Percentiles rank a stretch among this genome's conserved stretches.
Conservation (phyloP, 2,329 filamentous ascomycete species). For the Alternaria consortialis region DNA sequence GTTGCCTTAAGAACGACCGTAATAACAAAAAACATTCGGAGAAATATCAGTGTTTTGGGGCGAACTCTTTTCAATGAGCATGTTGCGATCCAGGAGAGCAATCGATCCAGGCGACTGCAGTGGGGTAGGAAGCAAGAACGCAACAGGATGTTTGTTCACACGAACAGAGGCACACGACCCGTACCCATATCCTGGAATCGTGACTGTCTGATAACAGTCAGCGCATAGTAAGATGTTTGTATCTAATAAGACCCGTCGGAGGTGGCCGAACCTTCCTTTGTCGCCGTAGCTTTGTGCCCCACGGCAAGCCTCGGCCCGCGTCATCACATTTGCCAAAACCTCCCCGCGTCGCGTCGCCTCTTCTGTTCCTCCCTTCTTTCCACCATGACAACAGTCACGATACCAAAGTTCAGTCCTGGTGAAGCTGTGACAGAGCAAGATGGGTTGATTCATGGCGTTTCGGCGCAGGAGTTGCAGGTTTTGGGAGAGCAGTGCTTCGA, state of each 20-base stretch:
- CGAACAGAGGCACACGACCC: not conserved
- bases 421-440: slow-evolving; percentile 48
- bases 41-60: too few species aligned
- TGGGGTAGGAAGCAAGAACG: not conserved
- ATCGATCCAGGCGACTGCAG: not conserved
- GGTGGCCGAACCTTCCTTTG: slow-evolving; percentile 28
- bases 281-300: slow-evolving; percentile 21
- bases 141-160: not conserved
- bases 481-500: slow-evolving; percentile 70
- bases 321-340: slow-evolving; percentile 20
- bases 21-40: too few species aligned
- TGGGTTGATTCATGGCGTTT: slow-evolving; percentile 63
- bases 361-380: slow-evolving; percentile 32
- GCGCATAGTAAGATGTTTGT: not conserved
- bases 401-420: slow-evolving; percentile 39
- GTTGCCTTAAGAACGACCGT: not conserved
- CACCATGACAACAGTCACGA: slow-evolving; percentile 43
- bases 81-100: not conserved
- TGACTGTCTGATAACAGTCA: not conserved
- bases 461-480: slow-evolving; percentile 68
- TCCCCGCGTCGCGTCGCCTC: slow-evolving; percentile 23
- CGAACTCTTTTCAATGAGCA: too few species aligned
- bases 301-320: slow-evolving; percentile 25
- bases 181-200: not conserved
- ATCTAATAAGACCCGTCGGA: slow-evolving; percentile 15